Evolutionary conservation across 2,329 filamentous ascomycete species (phyloP).

Genomic region (Pseudopyricularia cyperi): DNA sequence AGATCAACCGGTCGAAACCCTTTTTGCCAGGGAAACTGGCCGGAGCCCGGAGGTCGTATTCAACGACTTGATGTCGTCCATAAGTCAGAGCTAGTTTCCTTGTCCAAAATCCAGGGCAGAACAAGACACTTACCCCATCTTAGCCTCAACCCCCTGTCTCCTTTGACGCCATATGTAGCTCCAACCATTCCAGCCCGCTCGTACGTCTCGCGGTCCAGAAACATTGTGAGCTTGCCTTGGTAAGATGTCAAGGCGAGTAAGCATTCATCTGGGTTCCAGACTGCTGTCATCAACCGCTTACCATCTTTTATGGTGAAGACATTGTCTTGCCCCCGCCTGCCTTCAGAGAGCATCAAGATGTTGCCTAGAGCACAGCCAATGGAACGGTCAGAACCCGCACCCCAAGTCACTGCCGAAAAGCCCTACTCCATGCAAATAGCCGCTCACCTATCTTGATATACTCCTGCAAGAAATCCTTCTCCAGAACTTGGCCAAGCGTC

Average conservation of each 20-base stretch:
- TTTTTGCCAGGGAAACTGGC: conserved; percentile 77
- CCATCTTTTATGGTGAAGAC: conserved; percentile 61
- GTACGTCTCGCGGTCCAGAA: conserved; percentile 69
- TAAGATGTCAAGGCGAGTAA: background rate
- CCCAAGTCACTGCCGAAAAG: background rate
- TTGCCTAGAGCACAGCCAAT: conserved; percentile 43
- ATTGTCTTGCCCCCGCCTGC: conserved; percentile 55
- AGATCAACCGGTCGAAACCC: conserved; percentile 64
- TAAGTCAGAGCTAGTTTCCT: conserved; percentile 13
- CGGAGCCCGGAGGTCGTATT: conserved; percentile 58
- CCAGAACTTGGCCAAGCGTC: conserved; percentile 57
- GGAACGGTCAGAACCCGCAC: background rate
- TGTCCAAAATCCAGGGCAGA: background rate
- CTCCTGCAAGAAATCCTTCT: conserved; percentile 65
- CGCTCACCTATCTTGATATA: conserved; percentile 66
- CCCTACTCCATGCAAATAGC: background rate
- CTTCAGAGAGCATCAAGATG: conserved; percentile 73
- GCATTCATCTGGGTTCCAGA: background rate
- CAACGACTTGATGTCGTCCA: conserved; percentile 42
- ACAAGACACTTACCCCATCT: conserved; percentile 51
- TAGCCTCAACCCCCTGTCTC: conserved; percentile 46
- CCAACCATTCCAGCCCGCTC: conserved; percentile 73
- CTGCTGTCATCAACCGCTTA: conserved; percentile 13
- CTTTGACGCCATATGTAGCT: conserved; percentile 47
- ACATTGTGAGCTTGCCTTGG: conserved; percentile 57